phyloP scores from a whole-genome alignment of 805 yeast genomes.

The Cyberlindnera japonica region DNA sequence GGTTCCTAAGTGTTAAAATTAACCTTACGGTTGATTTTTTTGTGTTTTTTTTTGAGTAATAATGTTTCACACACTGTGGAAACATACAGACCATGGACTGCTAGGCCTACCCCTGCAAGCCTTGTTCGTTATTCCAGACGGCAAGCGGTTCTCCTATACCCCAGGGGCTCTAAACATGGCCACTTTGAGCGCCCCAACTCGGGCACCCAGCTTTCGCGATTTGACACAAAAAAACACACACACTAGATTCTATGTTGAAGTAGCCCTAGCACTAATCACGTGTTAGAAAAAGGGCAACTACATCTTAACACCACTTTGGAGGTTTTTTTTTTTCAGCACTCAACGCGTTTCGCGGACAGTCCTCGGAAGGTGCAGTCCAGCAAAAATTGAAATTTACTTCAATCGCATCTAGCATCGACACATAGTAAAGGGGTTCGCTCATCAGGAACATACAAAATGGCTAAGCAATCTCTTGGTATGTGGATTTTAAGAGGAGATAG shows the following conservation, averaged over 20 bases:
- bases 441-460: slow-evolving; percentile 34
- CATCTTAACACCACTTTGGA: slow-evolving; percentile 3
- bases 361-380: slow-evolving; percentile 1
- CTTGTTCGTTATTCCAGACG: too few relatives aligned
- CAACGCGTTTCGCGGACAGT: slow-evolving; percentile 1
- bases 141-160: not conserved
- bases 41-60: not conserved
- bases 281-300: not conserved
- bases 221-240: not conserved
- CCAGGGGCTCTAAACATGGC: too few relatives aligned
- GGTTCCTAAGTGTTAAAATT: not conserved
- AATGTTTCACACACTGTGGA: too few relatives aligned
- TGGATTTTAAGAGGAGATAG: slow-evolving; percentile 13
- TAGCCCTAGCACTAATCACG: slow-evolving; percentile 1
- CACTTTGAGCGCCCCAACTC: too few relatives aligned
- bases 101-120: too few relatives aligned
- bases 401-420: slow-evolving; percentile 7
- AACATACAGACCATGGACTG: too few relatives aligned
- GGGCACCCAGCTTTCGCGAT: too few relatives aligned
- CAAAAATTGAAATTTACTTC: slow-evolving; percentile 23
- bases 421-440: slow-evolving; percentile 4
- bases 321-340: slow-evolving; percentile 4
- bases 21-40: not conserved
- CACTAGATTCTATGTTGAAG: not conserved
- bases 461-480: slow-evolving; percentile 50